Evolutionary conservation across 768 basidiomycete genomes (phyloP), one percentile per base, ranked within the genome.

Genomic region (Trichaptum fuscoviolaceum): DNA sequence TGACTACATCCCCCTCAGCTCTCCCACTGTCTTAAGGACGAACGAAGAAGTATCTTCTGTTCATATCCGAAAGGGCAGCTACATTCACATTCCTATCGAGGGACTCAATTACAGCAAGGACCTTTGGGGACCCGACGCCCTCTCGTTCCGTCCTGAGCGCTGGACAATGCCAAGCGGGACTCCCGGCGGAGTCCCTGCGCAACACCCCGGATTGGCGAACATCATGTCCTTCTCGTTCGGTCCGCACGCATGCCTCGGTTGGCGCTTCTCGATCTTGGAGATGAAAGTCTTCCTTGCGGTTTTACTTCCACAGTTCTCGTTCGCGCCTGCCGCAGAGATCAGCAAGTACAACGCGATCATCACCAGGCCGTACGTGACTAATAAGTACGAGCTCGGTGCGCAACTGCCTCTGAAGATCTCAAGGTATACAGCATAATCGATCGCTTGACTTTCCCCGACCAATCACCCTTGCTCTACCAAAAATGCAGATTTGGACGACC

Each of bases 31-130:
- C 25, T 64, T 82, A 23, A 72, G 74, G n/a, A 73, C 74, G 25
- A 77, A 77, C 35, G 79, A 72, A 25, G 73, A 74, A 63, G 77
- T 84, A 34, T 58, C 30, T n/a, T 59, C 58, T 18, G 59, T 73
- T 57, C 76, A 71, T 42, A 84, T 88, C 65, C 77, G 80, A 62
- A 85, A 85, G 68, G 85, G 85, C 8, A 82, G 80, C 67, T 84
- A 81, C 67, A 76, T 88, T 15, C 85, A 87, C 66, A 80, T 87
- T 52, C 85, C 86, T 1, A 80, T 86, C 57, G 86, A 87, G 71
- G 86, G 84, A 1, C 71, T 85, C 35, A 87, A 84, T 69, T 72
- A 81, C 63, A 75, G 78, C 58, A 78, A 82, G 67, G 82, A 83
- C 30, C 77, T 86, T 24, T 88, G 85, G 84, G 86, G 87, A 0